Evolutionary conservation across 2,329 filamentous ascomycete species (phyloP).

Genomic region (Lecanosticta acicola): DNA sequence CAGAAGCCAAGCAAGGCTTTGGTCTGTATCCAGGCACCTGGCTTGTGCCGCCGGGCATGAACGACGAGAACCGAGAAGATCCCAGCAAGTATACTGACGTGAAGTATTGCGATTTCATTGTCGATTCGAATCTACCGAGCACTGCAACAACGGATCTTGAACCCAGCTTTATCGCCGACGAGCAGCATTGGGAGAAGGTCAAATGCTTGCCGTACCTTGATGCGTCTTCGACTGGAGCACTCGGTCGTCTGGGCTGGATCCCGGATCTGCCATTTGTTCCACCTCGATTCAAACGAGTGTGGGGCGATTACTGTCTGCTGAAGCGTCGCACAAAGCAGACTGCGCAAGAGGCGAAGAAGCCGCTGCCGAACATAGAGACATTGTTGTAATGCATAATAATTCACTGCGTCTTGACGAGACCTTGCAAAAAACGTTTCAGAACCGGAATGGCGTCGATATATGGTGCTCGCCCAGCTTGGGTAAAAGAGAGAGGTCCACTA

Average conservation of each 20-base stretch:
- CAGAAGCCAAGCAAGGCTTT: slow-evolving; percentile 59
- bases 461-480: not conserved
- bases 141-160: slow-evolving; percentile 60
- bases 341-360: slow-evolving; percentile 4
- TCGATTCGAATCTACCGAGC: slow-evolving; percentile 75
- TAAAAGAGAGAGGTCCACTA: slow-evolving; percentile 3
- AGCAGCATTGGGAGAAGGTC: slow-evolving; percentile 69
- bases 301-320: slow-evolving; percentile 85
- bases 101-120: slow-evolving; percentile 70
- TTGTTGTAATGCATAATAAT: slow-evolving; percentile 8
- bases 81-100: slow-evolving; percentile 77
- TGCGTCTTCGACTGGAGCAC: slow-evolving; percentile 61
- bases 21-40: slow-evolving; percentile 80
- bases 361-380: slow-evolving; percentile 16
- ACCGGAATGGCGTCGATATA: slow-evolving; percentile 6
- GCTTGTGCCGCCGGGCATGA: slow-evolving; percentile 76
- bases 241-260: slow-evolving; percentile 77
- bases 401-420: not conserved
- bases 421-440: too few species aligned
- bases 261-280: slow-evolving; percentile 68
- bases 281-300: slow-evolving; percentile 63
- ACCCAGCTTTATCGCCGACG: slow-evolving; percentile 71
- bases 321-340: slow-evolving; percentile 44
- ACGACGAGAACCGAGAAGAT: slow-evolving; percentile 86
- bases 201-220: slow-evolving; percentile 78